Evolutionary conservation across 495 filamentous ascomycete species (phyloP).

Genomic region (Lichenothelia convexa): DNA sequence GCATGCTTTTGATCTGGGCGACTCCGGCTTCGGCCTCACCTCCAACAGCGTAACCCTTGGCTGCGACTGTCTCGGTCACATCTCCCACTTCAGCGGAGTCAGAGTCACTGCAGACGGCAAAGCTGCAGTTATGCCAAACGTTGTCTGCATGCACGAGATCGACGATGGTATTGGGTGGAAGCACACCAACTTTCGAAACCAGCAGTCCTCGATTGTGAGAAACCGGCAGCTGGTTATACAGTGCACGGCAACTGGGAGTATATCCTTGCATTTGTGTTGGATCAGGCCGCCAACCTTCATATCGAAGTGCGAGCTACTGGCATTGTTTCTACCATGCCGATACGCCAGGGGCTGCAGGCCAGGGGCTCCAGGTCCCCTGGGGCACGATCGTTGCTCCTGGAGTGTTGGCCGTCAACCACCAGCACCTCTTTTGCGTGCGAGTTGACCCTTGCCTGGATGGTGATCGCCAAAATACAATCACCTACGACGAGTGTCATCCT

Average conservation of each 20-base stretch:
- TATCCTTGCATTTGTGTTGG: constrained; percentile 17
- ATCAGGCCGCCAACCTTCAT: constrained; percentile 13
- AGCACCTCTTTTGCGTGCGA: constrained; percentile 17
- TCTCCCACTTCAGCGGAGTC: constrained; percentile 12
- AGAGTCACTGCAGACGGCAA: constrained; percentile 10
- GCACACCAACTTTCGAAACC: constrained; percentile 17
- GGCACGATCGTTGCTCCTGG: constrained; percentile 13
- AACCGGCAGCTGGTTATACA: constrained; percentile 17
- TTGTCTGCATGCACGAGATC: constrained; percentile 18
- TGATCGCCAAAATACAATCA: constrained; percentile 10
- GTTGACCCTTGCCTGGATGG: constrained; percentile 19
- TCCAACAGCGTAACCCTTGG: constrained; percentile 19
- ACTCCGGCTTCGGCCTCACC: constrained; percentile 16
- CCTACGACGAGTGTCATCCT: constrained; percentile 18
- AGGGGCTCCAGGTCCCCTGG: too few species aligned
- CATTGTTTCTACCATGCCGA: constrained; percentile 16
- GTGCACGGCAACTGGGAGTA: constrained; percentile 21
- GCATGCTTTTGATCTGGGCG: constrained; percentile 20
- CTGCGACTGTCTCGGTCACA: constrained; percentile 20
- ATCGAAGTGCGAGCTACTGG: constrained; percentile 20
- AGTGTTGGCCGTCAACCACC: constrained; percentile 15
- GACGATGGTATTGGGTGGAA: constrained; percentile 21
- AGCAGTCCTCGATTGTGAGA: constrained; percentile 14
- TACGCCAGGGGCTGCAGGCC: constrained; percentile 13
- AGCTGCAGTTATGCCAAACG: constrained; percentile 12